Evolutionary conservation across 208 protist genomes (phyloP).

Genomic region (Naegleria fowleri): DNA sequence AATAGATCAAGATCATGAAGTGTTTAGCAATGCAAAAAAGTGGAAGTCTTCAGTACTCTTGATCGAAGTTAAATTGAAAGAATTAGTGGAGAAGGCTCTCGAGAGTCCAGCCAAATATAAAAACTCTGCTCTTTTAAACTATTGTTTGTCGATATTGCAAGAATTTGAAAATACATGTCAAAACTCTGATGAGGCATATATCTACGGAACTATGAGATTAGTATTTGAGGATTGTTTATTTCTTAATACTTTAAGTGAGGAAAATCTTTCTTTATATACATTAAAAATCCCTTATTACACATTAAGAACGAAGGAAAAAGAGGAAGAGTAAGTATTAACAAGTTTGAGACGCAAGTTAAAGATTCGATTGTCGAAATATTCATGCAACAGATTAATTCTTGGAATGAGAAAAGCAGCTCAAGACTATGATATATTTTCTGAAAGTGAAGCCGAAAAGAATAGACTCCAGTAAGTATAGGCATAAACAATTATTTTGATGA

Average conservation of each 20-base stretch:
- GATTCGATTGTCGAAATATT: too few relatives aligned
- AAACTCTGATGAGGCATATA: neutral
- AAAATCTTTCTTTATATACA: neutral
- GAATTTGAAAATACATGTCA: neutral
- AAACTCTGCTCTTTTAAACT: neutral
- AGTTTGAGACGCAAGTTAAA: too few relatives aligned
- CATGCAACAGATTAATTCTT: neutral
- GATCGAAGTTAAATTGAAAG: neutral
- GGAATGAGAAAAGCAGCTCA: neutral
- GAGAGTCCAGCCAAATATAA: neutral
- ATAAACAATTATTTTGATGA: too few relatives aligned
- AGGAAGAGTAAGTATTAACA: too few relatives aligned
- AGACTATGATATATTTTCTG: neutral
- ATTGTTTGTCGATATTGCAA: neutral
- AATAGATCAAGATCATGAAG: neutral
- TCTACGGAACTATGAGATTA: neutral
- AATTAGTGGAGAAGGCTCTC: neutral
- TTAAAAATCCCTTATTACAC: neutral
- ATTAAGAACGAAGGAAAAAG: neutral
- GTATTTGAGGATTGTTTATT: neutral
- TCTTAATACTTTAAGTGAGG: neutral
- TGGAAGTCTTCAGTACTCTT: neutral
- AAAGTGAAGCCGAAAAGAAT: neutral
- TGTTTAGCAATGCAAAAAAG: neutral
- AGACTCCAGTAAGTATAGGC: neutral